Conservation (phyloP, 1,139 yeast genomes). For the Yamadazyma triangularis region DNA sequence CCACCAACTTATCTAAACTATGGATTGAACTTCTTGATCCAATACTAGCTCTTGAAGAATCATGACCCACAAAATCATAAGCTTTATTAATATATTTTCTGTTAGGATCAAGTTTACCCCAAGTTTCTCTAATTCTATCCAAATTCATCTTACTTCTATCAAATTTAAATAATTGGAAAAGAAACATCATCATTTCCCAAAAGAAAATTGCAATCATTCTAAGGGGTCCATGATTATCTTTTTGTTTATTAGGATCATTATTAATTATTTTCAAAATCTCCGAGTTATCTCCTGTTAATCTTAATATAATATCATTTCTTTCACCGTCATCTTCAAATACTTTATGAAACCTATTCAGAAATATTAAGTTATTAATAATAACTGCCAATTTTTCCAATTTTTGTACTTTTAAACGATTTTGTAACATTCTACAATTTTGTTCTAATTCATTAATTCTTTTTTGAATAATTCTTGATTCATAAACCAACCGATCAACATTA, state of each 20-base stretch:
- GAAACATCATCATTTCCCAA: constrained; percentile 26
- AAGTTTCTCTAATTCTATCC: constrained; percentile 39
- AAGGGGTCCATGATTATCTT: constrained; percentile 6
- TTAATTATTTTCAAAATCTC: constrained; percentile 7
- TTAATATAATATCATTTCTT: constrained; percentile 21
- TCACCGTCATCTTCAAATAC: constrained; percentile 29
- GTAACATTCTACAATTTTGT: constrained; percentile 51
- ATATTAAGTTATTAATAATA: constrained; percentile 34
- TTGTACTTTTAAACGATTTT: constrained; percentile 33
- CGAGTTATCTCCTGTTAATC: constrained; percentile 19
- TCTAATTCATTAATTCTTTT: constrained; percentile 80
- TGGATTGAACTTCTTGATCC: constrained; percentile 3
- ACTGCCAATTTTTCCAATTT: constrained; percentile 21
- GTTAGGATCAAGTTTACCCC: constrained; percentile 45
- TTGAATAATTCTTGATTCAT: constrained; percentile 70
- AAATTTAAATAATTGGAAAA: constrained; percentile 31
- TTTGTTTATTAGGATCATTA: constrained; percentile 1
- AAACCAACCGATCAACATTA: constrained; percentile 69
- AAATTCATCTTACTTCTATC: constrained; percentile 41
- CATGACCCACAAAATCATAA: constrained; percentile 31
- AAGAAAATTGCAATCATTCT: constrained; percentile 23
- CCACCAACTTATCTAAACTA: background rate
- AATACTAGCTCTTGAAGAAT: constrained; percentile 4
- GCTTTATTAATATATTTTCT: constrained; percentile 35
- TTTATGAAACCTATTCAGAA: constrained; percentile 28